phyloP scores from a whole-genome alignment of 2,329 filamentous ascomycete genomes.

The Alternaria ethzedia region DNA sequence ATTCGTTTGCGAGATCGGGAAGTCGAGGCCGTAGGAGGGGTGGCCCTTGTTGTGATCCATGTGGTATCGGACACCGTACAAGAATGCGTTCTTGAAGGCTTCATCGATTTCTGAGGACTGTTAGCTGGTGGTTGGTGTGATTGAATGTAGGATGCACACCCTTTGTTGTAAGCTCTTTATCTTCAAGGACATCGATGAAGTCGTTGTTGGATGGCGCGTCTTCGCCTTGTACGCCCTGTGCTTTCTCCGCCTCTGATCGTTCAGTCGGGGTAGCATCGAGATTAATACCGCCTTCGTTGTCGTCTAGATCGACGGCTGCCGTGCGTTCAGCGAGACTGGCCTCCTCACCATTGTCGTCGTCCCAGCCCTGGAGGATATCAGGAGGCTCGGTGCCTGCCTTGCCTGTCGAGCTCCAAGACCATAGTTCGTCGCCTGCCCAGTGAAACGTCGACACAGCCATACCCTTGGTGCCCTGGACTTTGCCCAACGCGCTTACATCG shows the following conservation, averaged over 20 bases:
- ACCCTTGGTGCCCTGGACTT: conserved; percentile 66
- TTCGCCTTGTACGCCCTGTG: conserved; percentile 43
- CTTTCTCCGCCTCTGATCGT: conserved; percentile 41
- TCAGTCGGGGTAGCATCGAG: conserved; percentile 40
- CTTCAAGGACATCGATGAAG: conserved; percentile 50
- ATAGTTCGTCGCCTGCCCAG: conserved; percentile 74
- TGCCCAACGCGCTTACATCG: conserved; percentile 62
- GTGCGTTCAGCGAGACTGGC: conserved; percentile 48
- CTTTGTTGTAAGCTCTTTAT: conserved; percentile 63
- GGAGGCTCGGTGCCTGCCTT: conserved; percentile 62
- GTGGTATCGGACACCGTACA: conserved; percentile 67
- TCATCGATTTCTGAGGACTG: conserved; percentile 65
- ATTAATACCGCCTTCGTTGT: conserved; percentile 57
- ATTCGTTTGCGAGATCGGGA: conserved; percentile 68
- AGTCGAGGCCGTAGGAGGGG: conserved; percentile 62
- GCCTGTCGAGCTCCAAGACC: conserved; percentile 65
- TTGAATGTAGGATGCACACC: conserved; percentile 45
- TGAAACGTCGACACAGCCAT: conserved; percentile 70
- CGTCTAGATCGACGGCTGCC: conserved; percentile 50
- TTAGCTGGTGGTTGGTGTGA: conserved; percentile 2
- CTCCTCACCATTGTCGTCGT: conserved; percentile 41
- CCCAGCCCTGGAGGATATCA: conserved; percentile 60
- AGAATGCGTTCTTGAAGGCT: conserved; percentile 68
- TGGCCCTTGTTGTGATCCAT: conserved; percentile 61
- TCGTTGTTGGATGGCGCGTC: conserved; percentile 40